Evolutionary conservation across 2,329 filamentous ascomycete genomes (phyloP), one percentile per base, ranked within the genome.

Genomic region (Penicillium psychrosexuale): DNA sequence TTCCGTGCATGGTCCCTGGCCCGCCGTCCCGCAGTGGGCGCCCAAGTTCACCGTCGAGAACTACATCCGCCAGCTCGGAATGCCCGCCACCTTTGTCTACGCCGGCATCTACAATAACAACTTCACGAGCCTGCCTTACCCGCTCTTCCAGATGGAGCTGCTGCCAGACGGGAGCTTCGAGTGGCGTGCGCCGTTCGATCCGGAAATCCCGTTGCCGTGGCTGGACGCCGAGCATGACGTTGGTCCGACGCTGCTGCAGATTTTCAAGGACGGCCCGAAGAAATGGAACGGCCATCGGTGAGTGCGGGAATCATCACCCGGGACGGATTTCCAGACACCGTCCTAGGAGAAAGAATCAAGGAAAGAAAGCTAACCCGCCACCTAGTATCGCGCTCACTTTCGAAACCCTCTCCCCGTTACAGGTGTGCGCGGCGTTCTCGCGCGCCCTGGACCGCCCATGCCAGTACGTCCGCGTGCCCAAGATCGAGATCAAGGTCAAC

Each of bases 41-140:
- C 87, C 88, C 58, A 99, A 99, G 75, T 91, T 95, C 74, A 87
- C 89, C 47, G 88, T 97, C 39, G 94, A 97, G 75, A 89, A 94
- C 51, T 96, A 97, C 72, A 83, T 97, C 48, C 85, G 90, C 55
- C 84, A 91, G 69, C 83, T 96, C 38, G 86, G 86, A 9, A 80
- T 97, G 11, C 90, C 90, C 0, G 86, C 92, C 1, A 97, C 93
- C 0, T 97, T 96, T 72, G 87, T 97, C 61, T 97, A 97, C 74
- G 91, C 92, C 9, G 94, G 93, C 56, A 97, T 97, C 66, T 99
- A 97, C 80, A 96, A 97, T 80, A 97, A 97, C 76, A 97, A 99
- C 72, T 99, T 97, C 75, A 97, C 93, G 30, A 94, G 90, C 44
- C 81, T 97, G 31, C 86, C 85, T 1, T 97, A 96, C 69, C 94